Base-by-base conservation (phyloP, 2,329 filamentous ascomycete species). In the Lachnellula hyalina region DNA sequence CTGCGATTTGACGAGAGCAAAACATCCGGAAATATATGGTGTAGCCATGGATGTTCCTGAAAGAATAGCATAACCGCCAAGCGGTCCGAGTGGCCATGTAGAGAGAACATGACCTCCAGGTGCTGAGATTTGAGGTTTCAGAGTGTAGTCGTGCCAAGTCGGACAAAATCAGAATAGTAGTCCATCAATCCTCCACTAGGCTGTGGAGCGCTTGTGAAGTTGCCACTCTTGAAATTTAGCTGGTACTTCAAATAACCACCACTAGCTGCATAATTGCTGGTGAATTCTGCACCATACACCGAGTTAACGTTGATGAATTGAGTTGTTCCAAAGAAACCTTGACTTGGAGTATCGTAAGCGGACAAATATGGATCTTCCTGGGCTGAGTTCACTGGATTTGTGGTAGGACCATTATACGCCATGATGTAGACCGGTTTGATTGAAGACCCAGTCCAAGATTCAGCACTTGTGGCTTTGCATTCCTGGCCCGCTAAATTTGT, bases 41-140 rank as follows among this genome's bases (percentile, higher is more conserved):
- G 70, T 67, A 1, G 71, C 66, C 71, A 73, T 73, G 3, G 69
- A 71, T 0, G 71, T 73, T 1, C 70, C 71, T 1, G 65, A 67
- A 17, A 72, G 59, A 28, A 71, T 68, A 2, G 66, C 65, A 32
- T 71, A 73, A 12, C 65, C 67, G 1, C 65, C 65, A 17, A 61
- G 52, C 0, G 59, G 49, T 3, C 62, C 67, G 2, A 71, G 51
- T 0, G 70, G 70, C 56, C 64, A 72, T 0, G 70, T 72, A 1
- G 70, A 66, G 7, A 74, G 63, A 12, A 72, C 70, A 19, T 66
- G 57, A 0, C 70, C 70, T 0, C 71, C 71, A 0, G 71, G 71
- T 3, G 68, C 71, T 8, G 68, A 65, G 3, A 59, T n/a, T 36
- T 62, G 59, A 28, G 59, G 61, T 23, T 64, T 60, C 11, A 60